Evolutionary conservation across 257 asterid genomes (phyloP).

Genomic region (Apocynum venetum): DNA sequence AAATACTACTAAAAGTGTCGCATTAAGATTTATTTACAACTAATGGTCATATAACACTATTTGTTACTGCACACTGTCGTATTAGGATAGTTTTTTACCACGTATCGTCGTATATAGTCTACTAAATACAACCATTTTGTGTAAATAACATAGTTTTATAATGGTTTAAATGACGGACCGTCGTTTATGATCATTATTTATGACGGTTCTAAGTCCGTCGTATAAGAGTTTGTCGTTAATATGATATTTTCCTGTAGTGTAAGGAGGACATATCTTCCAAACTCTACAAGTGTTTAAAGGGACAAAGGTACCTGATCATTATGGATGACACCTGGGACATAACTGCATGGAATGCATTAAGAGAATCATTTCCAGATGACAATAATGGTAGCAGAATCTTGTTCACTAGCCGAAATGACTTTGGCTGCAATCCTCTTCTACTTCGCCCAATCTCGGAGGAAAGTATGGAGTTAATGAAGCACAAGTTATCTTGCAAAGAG

Average conservation of each 20-base stretch:
- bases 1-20: no score
- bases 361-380: constrained; percentile 11
- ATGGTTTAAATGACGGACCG: no score
- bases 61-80: no score
- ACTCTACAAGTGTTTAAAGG: neutral
- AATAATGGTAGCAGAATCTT: constrained; percentile 12
- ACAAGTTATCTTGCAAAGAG: neutral
- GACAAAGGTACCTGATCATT: neutral
- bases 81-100: no score
- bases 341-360: neutral
- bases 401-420: neutral
- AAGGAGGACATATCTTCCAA: neutral
- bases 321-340: neutral
- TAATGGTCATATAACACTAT: no score
- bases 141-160: no score
- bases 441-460: constrained; percentile 3
- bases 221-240: no score
- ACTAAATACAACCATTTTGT: no score
- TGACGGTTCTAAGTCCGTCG: no score
- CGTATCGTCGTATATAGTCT: no score
- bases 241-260: neutral
- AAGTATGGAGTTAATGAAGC: constrained; percentile 6
- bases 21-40: no score
- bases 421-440: neutral
- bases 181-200: no score